Evolutionary conservation across 2,329 filamentous ascomycete genomes (phyloP).

Genomic region (Penicillium nordicum): DNA sequence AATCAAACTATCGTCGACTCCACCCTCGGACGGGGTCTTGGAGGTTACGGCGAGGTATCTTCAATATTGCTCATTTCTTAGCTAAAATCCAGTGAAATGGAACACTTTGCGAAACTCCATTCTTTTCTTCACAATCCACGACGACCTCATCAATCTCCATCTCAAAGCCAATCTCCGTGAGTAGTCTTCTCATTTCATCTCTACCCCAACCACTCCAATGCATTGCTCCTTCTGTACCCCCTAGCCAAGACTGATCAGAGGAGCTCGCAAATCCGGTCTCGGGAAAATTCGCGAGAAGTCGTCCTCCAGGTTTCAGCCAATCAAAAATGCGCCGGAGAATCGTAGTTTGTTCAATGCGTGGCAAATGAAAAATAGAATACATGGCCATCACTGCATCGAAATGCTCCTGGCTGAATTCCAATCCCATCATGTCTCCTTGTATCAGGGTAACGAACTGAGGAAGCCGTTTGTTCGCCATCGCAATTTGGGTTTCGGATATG

Average conservation of each 20-base stretch:
- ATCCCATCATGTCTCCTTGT: constrained; percentile 43
- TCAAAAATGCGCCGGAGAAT: constrained; percentile 45
- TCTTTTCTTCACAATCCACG: constrained; percentile 20
- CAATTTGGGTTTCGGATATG: constrained; percentile 41
- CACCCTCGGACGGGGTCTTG: too few relatives aligned
- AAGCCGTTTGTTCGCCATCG: constrained; percentile 30
- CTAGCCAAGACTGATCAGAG: constrained; percentile 32
- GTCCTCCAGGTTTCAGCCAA: constrained; percentile 54
- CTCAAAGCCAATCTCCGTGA: constrained; percentile 21
- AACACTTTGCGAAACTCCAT: constrained; percentile 10
- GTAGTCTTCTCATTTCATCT: constrained; percentile 30
- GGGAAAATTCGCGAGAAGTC: constrained; percentile 50
- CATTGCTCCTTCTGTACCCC: constrained; percentile 31
- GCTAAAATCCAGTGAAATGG: constrained; percentile 22
- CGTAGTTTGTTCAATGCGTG: constrained; percentile 48
- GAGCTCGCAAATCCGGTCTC: constrained; percentile 20
- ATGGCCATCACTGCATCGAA: constrained; percentile 53
- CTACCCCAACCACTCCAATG: constrained; percentile 43
- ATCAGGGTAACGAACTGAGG: constrained; percentile 25
- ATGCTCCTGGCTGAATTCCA: constrained; percentile 33
- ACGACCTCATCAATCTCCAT: constrained; percentile 22
- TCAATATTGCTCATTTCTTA: constrained; percentile 4
- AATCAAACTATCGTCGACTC: too few relatives aligned
- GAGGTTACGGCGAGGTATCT: not conserved
- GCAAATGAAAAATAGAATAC: constrained; percentile 57